phyloP scores from a whole-genome alignment of 305 asterid species.

The Andrographis paniculata region DNA sequence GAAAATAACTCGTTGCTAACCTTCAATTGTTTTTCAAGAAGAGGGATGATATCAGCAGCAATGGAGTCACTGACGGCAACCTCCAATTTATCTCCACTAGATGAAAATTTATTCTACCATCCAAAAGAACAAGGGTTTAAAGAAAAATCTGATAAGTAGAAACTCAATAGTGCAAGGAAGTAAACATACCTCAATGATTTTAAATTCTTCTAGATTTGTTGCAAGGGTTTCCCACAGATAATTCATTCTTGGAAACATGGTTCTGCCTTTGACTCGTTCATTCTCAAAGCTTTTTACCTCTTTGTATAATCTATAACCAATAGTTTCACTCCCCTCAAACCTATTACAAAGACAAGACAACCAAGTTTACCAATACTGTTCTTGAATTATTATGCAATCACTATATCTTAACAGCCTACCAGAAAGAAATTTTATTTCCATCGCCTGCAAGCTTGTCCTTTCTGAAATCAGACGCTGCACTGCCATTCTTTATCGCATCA shows the following conservation, averaged over 20 bases:
- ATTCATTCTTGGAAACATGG: slow-evolving; percentile 20
- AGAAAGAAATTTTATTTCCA: slow-evolving; percentile 51
- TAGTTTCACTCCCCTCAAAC: slow-evolving; percentile 64
- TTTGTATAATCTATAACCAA: slow-evolving; percentile 80
- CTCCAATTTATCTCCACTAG: slow-evolving; percentile 51
- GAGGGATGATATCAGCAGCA: slow-evolving; percentile 49
- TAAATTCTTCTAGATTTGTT: slow-evolving; percentile 70
- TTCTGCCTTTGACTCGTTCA: slow-evolving; percentile 25
- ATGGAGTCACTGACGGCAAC: slow-evolving; percentile 46
- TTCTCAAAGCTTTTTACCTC: slow-evolving; percentile 36
- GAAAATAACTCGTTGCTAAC: slow-evolving; percentile 30
- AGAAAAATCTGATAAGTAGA: slow-evolving; percentile 14
- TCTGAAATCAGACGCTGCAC: slow-evolving; percentile 43
- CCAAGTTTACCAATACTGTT: slow-evolving; percentile 9
- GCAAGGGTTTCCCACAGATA: slow-evolving; percentile 86
- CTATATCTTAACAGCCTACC: slow-evolving; percentile 30
- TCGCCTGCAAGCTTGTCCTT: slow-evolving; percentile 65
- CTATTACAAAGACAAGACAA: slow-evolving; percentile 34
- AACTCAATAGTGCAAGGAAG: slow-evolving; percentile 12
- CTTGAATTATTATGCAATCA: slow-evolving; percentile 15
- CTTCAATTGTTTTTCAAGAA: slow-evolving; percentile 65
- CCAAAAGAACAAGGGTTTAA: slow-evolving; percentile 22
- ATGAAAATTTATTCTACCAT: slow-evolving; percentile 50
- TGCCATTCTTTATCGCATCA: slow-evolving; percentile 39
- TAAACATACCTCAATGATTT: slow-evolving; percentile 49